Base-by-base conservation (phyloP, 495 filamentous ascomycete genomes). In the Penicillium parvum region DNA sequence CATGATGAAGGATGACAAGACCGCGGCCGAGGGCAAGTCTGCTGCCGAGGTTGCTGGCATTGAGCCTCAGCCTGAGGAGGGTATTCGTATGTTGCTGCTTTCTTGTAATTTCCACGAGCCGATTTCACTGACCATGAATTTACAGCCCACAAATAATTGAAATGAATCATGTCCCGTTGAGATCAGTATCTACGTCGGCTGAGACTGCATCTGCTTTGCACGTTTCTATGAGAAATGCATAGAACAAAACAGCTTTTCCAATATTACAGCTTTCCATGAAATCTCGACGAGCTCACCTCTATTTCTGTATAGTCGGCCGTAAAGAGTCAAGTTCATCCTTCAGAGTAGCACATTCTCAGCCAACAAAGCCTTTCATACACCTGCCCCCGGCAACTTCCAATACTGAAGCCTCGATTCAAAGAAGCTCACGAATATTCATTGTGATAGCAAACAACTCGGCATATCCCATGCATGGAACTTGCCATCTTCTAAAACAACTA, bases 1-100 rank as follows among this genome's bases (percentile, higher is more conserved):
- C 12, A 80, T 86, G 55, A 88, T 88, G 84, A 86, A 85, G 73
- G 81, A 85, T 27, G 79, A 84, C 40, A 68, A 72, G 54, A 66
- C 66, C 25, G 61, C 64, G 3, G 39, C 56, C 15, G 64, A 69
- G 30, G 66, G 61, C 57, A 79, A 78, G 72, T 60, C 68, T 21
- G 82, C 81, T 33, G 83, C 81, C 17, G 85, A 89, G 63, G 68
- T 83, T 40, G 82, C 73, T 28, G 78, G 73, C 27, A 63, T 86
- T 42, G 65, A 81, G 68, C 78, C 84, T 18, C 57, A 75, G 50
- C 72, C 80, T 12, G 82, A 77, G 56, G 83, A 87, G 64, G 84
- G 79, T 43, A 83, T 84, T 55, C 69, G 78, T 83, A 72, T 77
- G 76, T 79, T 58, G 40, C 43, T 50, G 47, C 18, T 60, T 48